Percentiles rank a stretch among this genome's conserved stretches.
phyloP scores from a whole-genome alignment of 176 grass and related monocot species.

The Aechmea fasciata region DNA sequence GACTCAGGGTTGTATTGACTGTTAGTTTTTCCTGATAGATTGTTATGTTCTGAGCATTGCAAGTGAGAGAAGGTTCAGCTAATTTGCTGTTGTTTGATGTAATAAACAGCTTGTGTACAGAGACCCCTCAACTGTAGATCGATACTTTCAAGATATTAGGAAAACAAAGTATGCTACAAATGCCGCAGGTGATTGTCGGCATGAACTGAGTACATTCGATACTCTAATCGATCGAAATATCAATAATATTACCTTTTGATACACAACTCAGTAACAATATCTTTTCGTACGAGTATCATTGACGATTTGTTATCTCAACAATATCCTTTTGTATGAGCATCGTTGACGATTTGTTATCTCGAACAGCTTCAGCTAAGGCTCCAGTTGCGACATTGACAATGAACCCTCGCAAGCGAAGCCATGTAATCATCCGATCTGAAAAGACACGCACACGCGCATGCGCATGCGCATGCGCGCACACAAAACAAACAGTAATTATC shows the following conservation, averaged over 20 bases:
- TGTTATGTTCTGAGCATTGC: not conserved
- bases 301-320: not conserved
- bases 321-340: too few relatives aligned
- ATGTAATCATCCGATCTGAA: slow-evolving; percentile 82
- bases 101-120: not conserved
- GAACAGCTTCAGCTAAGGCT: slow-evolving; percentile 21
- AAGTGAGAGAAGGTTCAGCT: not conserved
- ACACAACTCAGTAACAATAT: too few relatives aligned
- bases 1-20: too few relatives aligned
- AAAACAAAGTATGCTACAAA: too few relatives aligned
- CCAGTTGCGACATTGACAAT: slow-evolving; percentile 67
- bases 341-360: not conserved
- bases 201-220: not conserved
- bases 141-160: too few relatives aligned
- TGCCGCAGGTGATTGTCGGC: too few relatives aligned
- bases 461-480: not conserved
- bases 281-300: too few relatives aligned
- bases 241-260: not conserved
- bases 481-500: not conserved
- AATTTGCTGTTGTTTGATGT: not conserved
- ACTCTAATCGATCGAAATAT: not conserved
- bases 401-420: slow-evolving; percentile 73
- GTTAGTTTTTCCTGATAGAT: not conserved
- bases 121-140: too few relatives aligned
- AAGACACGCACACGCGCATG: not conserved